Percentiles rank a stretch among this genome's conserved stretches.
These are phyloP conservation scores for Capillidium rhysosporum DNA, from an alignment of 371 early-diverging fungal species.

Conservation along the genomic window DNA sequence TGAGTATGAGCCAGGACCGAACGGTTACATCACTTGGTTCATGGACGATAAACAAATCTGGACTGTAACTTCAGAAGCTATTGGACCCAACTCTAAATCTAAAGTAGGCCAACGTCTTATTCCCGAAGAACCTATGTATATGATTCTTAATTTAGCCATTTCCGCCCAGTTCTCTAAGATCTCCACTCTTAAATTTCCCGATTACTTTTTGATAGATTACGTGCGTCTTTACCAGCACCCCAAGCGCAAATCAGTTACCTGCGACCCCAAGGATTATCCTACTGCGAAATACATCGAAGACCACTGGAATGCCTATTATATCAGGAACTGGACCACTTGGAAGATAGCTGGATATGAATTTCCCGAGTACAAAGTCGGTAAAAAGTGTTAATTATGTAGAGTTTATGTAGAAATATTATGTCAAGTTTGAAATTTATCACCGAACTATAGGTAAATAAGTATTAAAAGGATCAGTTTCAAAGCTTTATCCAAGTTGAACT, in stretches of 20 bases:
- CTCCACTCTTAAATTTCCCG: slow-evolving; percentile 16
- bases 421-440: too few species aligned
- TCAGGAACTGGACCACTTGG: slow-evolving; percentile 9
- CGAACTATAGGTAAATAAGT: too few species aligned
- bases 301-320: slow-evolving; percentile 11
- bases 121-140: slow-evolving; percentile 8
- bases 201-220: slow-evolving; percentile 22
- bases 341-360: slow-evolving; percentile 10
- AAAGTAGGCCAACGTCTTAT: slow-evolving; percentile 5
- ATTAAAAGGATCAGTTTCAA: too few species aligned
- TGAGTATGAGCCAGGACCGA: slow-evolving; percentile 5
- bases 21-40: slow-evolving; percentile 7
- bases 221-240: slow-evolving; percentile 27
- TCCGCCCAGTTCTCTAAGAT: slow-evolving; percentile 18
- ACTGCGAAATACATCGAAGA: slow-evolving; percentile 24
- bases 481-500: too few species aligned
- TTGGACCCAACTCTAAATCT: slow-evolving; percentile 1
- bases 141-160: slow-evolving; percentile 21
- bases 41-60: slow-evolving; percentile 3
- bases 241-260: slow-evolving; percentile 23
- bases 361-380: slow-evolving; percentile 4
- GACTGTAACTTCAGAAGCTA: slow-evolving; percentile 3
- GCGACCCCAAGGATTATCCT: slow-evolving; percentile 24
- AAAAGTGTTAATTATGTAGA: background rate
- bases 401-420: too few species aligned